phyloP scores from a whole-genome alignment of 495 filamentous ascomycete species.

The Acidomyces sp. region DNA sequence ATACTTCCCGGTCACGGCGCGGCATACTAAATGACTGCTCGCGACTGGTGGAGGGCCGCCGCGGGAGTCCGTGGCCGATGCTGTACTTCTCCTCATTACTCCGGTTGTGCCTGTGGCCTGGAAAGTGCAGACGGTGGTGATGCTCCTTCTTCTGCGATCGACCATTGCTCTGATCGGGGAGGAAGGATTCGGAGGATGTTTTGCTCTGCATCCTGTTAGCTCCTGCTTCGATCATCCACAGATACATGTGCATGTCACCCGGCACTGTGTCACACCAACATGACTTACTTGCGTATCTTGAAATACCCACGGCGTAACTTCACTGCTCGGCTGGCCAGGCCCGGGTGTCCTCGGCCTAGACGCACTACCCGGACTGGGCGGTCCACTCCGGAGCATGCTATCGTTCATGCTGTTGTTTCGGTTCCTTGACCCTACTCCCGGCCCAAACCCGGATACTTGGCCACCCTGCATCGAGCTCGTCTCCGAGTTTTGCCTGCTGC shows the following conservation, averaged over 20 bases:
- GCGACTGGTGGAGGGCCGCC: conserved; percentile 49
- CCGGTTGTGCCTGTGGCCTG: conserved; percentile 56
- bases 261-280: no score
- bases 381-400: conserved; percentile 41
- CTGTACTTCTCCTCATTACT: conserved; percentile 60
- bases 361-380: conserved; percentile 48
- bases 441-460: conserved; percentile 10
- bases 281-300: conserved; percentile 66
- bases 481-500: conserved; percentile 47
- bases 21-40: conserved; percentile 52
- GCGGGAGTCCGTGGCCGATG: conserved; percentile 33
- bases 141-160: conserved; percentile 22
- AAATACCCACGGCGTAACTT: conserved; percentile 91
- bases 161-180: conserved; percentile 12
- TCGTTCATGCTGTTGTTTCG: conserved; percentile 59
- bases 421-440: conserved; percentile 42
- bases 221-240: no score
- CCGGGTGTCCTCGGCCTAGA: conserved; percentile 55
- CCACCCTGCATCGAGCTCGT: conserved; percentile 44
- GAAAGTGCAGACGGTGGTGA: conserved; percentile 50
- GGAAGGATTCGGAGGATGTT: conserved; percentile 12
- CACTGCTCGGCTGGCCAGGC: conserved; percentile 78
- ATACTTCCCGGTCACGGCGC: conserved; percentile 33
- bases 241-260: no score
- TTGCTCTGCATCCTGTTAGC: conserved; percentile 4